phyloP scores from a whole-genome alignment of 164 flowering plant species.

The Stephania yunnanensis region DNA sequence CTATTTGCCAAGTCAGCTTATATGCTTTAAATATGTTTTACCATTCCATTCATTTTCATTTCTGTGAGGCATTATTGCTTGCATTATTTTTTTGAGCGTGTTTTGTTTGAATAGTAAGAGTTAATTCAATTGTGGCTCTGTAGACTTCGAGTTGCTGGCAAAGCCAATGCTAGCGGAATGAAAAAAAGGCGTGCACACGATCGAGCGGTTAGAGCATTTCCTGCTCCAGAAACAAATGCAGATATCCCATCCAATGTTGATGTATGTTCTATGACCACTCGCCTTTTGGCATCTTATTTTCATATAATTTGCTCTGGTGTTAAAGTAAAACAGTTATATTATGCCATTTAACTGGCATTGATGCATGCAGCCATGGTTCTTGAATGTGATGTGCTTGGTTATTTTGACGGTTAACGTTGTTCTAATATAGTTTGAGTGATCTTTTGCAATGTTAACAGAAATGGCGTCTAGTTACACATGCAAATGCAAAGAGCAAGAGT shows the following conservation, averaged over 20 bases:
- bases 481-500: slow-evolving; percentile 96
- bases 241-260: slow-evolving; percentile 80
- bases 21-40: slow-evolving; percentile 15
- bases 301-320: not conserved
- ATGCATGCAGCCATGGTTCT: not conserved
- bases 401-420: not conserved
- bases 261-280: slow-evolving; percentile 45
- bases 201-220: slow-evolving; percentile 54
- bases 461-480: slow-evolving; percentile 77
- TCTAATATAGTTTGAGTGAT: not conserved
- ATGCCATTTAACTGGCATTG: not conserved
- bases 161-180: slow-evolving; percentile 53
- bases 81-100: not conserved
- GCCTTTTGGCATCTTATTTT: slow-evolving; percentile 5
- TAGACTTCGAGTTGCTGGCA: slow-evolving; percentile 74
- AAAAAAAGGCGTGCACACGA: slow-evolving; percentile 69
- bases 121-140: slow-evolving; percentile 2
- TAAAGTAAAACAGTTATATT: no score
- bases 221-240: slow-evolving; percentile 91
- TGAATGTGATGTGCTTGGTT: not conserved
- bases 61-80: slow-evolving; percentile 1
- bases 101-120: no score
- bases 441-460: slow-evolving; percentile 37
- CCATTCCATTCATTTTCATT: slow-evolving; percentile 66
- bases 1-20: not conserved